Conservation (phyloP, 1,139 yeast species). For the Debaryomycetaceae sp. region DNA sequence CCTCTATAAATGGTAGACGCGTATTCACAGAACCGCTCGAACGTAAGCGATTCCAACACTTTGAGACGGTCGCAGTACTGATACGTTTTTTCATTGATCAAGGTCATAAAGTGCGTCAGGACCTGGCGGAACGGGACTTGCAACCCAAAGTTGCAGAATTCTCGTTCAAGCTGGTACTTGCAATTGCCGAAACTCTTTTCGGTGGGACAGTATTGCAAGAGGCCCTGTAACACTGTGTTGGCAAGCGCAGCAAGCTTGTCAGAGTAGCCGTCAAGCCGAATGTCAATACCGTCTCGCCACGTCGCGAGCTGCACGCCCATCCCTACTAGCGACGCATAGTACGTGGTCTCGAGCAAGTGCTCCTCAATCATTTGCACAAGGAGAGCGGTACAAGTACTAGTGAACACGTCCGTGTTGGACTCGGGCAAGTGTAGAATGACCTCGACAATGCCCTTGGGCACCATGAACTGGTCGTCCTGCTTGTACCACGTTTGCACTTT, state of each 20-base stretch:
- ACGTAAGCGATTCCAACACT: constrained; percentile 33
- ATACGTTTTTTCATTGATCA: constrained; percentile 67
- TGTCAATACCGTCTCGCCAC: constrained; percentile 60
- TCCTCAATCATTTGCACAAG: constrained; percentile 66
- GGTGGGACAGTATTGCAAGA: constrained; percentile 43
- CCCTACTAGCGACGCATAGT: constrained; percentile 80
- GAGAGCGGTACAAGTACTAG: constrained; percentile 48
- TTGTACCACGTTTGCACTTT: constrained; percentile 66
- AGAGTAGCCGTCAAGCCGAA: constrained; percentile 69
- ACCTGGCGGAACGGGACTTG: constrained; percentile 70
- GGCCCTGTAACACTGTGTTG: constrained; percentile 43
- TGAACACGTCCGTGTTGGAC: constrained; percentile 43
- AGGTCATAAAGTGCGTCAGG: constrained; percentile 46
- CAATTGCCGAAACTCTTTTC: constrained; percentile 53
- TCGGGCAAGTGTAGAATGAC: constrained; percentile 59
- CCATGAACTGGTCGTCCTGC: constrained; percentile 80
- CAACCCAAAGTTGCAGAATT: constrained; percentile 59
- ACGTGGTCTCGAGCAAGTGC: constrained; percentile 62
- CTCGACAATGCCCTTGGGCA: constrained; percentile 73
- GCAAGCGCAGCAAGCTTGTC: constrained; percentile 64
- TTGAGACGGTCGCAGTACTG: constrained; percentile 48
- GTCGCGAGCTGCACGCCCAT: constrained; percentile 46
- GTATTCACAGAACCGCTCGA: constrained; percentile 32
- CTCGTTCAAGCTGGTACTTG: constrained; percentile 53
- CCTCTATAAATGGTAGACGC: constrained; percentile 28